Evolutionary conservation across 805 yeast species (phyloP).

Genomic region (Yueomyces sp.): DNA sequence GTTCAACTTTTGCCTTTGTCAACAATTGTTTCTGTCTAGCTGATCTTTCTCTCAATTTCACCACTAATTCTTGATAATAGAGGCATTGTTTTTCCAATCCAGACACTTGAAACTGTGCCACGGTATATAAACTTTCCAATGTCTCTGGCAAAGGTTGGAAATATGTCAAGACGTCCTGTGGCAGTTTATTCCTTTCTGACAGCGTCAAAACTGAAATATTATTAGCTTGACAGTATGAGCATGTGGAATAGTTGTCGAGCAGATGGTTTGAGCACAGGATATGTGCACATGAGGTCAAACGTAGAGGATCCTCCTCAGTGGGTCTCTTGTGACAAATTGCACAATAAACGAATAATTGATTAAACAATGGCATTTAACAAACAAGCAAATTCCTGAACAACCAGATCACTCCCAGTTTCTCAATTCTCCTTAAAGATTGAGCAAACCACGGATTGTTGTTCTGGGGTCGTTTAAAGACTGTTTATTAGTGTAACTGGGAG

Average conservation of each 20-base stretch:
- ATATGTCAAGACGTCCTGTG: conserved; percentile 12
- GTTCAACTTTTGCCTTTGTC: conserved; percentile 15
- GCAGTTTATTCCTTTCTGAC: conserved; percentile 9
- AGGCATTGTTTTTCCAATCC: conserved; percentile 13
- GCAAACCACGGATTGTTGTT: too few species aligned
- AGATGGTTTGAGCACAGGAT: conserved; percentile 23
- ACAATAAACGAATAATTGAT: conserved; percentile 23
- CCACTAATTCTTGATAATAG: conserved; percentile 14
- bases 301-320: conserved; percentile 12
- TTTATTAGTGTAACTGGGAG: too few species aligned
- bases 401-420: too few species aligned
- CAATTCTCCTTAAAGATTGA: too few species aligned
- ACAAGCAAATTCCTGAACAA: too few species aligned
- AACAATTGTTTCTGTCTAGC: conserved; percentile 17
- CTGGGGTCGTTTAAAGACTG: too few species aligned
- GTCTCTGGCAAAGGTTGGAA: conserved; percentile 17
- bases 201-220: conserved; percentile 13
- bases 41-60: conserved; percentile 14
- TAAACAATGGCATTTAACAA: conserved; percentile 4
- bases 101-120: conserved; percentile 18
- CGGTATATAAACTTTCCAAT: conserved; percentile 16
- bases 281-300: conserved; percentile 29
- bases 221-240: conserved; percentile 11
- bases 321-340: conserved; percentile 20
- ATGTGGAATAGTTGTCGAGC: background rate